Base-by-base conservation (phyloP, 1,139 yeast species). In the Yamadazyma trypodendri region DNA sequence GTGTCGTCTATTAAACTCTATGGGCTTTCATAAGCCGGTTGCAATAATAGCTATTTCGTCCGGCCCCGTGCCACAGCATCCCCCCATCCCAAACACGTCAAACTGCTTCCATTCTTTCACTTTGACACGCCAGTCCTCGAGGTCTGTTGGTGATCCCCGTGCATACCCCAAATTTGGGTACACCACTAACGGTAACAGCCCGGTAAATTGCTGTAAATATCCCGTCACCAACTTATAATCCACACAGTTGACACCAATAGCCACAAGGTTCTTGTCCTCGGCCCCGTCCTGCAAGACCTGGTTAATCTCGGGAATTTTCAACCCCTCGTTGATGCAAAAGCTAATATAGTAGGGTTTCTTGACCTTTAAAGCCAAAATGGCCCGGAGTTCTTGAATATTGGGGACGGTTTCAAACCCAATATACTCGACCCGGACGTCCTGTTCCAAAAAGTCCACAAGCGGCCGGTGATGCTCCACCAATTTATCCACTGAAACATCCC, bases 371-470 rank as follows among this genome's bases (percentile, higher is more conserved):
- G 38, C 16, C 16, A 48, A 38, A 9, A 69, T 51, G 8, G 58
- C 65, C 46, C 64, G 56, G 20, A 80, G 54, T 55, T 84, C 92
- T 25, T 46, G 43, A 17, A 69, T 53, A 39, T 65, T 72, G 2
- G 90, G 89, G 11, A 83, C 70, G 1, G 92, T 84, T 53, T 84
- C 92, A 40, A 81, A 61, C 1, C 76, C 79, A n/a, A 83, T 56
- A 2, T 75, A 41, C 45, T 79, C 84, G 3, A 81, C 77, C 3
- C 61, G 49, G 2, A 8, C 22, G 2, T 56, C 53, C 13, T 65
- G 58, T 11, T 62, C 44, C 31, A 77, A 61, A 24, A 63, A 68
- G 11, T 60, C 47, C 11, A 78, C 58, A 45, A 83, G 60, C 7
- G 72, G 74, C 12, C 48, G 36, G 52, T 84, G 88, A 54, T 77